Conservation (phyloP, 352 stramenopile species). For the Phytophthora colocasiae region DNA sequence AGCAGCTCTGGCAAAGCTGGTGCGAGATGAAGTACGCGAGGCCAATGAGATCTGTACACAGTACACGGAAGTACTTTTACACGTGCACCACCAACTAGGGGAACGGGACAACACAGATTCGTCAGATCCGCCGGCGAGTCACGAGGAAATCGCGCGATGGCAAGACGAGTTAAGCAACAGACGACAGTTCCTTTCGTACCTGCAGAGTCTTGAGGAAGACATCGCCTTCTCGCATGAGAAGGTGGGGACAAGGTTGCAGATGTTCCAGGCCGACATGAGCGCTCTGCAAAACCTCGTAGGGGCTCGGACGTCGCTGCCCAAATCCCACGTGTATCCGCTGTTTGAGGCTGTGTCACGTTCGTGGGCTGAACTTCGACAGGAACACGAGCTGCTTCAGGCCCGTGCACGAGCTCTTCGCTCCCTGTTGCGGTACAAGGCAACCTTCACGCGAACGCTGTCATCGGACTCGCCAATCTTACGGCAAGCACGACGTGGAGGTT, state of each 20-base stretch:
- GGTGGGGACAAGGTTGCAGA: conserved; percentile 71
- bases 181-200: conserved; percentile 91
- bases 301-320: conserved; percentile 88
- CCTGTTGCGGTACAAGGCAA: conserved; percentile 80
- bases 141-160: conserved; percentile 79
- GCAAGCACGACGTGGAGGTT: conserved; percentile 56
- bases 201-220: conserved; percentile 94
- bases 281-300: conserved; percentile 88
- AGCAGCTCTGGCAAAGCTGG: conserved; percentile 45
- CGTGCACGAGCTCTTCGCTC: conserved; percentile 73
- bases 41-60: conserved; percentile 78
- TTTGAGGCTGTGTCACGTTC: conserved; percentile 91
- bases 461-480: conserved; percentile 65
- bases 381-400: conserved; percentile 76
- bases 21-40: conserved; percentile 67
- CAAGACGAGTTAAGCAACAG: conserved; percentile 93
- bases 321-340: conserved; percentile 94
- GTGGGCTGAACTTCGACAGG: conserved; percentile 82
- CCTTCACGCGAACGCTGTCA: conserved; percentile 63
- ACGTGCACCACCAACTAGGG: conserved; percentile 68
- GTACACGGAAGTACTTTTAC: conserved; percentile 82
- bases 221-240: conserved; percentile 86
- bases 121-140: conserved; percentile 17
- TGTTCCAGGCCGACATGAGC: conserved; percentile 72
- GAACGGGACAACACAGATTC: conserved; percentile 33